Evolutionary conservation across 495 filamentous ascomycete species (phyloP), one percentile per base, ranked within the genome.

Genomic region (Xylaria telfairii): DNA sequence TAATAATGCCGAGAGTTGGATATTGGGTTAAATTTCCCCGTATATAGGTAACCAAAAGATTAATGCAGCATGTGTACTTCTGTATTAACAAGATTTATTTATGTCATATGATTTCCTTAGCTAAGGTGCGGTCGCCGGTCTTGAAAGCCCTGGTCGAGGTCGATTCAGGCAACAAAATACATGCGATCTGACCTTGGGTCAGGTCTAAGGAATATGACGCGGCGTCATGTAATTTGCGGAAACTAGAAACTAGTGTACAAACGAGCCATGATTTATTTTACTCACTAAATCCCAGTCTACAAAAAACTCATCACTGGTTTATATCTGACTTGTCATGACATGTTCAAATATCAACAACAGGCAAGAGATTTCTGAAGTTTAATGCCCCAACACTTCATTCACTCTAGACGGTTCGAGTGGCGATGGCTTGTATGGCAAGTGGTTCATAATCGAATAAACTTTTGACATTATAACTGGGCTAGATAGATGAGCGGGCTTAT

Each of bases 381-480:
- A 17, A 44, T 4, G 6, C 44, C 0, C 41, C 4, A 5, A 5
- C 42, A n/a, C 4, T n/a, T 46, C 4, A 1, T n/a, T n/a, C n/a
- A n/a, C 44, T 46, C 19, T n/a, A n/a, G 17, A 46, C 0, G 44
- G n/a, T 46, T 19, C 17, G 44, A 5, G 44, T n/a, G 5, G 44
- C 44, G 1, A 9, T 5, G 4, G 5, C n/a, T n/a, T n/a, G n/a
- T n/a, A n/a, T n/a, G n/a, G n/a, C n/a, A n/a, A n/a, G n/a, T 37
- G 19, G 2, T 47, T 47, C 19, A 21, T 47, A 21, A 21, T 49
- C 17, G 7, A 49, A 49, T 2, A 4, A 8, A 54, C 51, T 59
- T 37, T 37, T 59, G 32, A 37, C 56, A 59, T 59, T 59, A 59
- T 59, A n/a, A 59, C 56, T 59, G 21, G 9, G 56, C 56, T 59